phyloP scores from a whole-genome alignment of 139 green algal genomes.

The Haematococcus lacustris region DNA sequence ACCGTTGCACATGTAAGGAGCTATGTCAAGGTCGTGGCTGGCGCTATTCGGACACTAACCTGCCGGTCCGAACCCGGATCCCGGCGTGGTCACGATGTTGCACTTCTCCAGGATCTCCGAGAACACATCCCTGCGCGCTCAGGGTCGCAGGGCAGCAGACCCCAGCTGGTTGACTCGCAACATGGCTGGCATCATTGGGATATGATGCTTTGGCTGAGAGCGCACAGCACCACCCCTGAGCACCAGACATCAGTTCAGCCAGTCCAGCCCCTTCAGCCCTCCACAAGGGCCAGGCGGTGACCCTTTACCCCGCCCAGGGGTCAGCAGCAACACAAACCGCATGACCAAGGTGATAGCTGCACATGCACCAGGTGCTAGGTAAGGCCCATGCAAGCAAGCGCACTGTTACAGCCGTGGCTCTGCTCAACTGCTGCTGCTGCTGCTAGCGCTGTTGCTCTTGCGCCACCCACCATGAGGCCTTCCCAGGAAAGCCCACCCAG shows the following conservation, averaged over 20 bases:
- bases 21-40: too few species aligned
- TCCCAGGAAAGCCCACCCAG: constrained; percentile 94
- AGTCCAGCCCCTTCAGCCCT: background rate
- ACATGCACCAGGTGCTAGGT: background rate
- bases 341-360: background rate
- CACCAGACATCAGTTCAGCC: too few species aligned
- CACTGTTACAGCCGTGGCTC: background rate
- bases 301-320: background rate
- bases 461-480: constrained; percentile 22
- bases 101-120: constrained; percentile 89
- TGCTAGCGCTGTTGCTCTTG: background rate
- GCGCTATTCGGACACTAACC: too few species aligned
- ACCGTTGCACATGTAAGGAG: too few species aligned
- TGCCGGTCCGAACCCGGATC: constrained; percentile 90
- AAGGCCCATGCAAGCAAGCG: background rate
- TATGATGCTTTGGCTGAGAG: background rate
- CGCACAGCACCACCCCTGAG: too few species aligned
- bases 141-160: too few species aligned
- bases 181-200: background rate
- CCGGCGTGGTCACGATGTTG: constrained; percentile 97
- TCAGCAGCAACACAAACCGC: background rate
- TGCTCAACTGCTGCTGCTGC: background rate
- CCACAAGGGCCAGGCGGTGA: background rate
- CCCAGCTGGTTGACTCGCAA: background rate
- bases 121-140: constrained; percentile 96